These are phyloP conservation scores for Gomphus sp. DNA, from an alignment of 1,284 basidiomycete genomes.

Conservation along the genomic window DNA sequence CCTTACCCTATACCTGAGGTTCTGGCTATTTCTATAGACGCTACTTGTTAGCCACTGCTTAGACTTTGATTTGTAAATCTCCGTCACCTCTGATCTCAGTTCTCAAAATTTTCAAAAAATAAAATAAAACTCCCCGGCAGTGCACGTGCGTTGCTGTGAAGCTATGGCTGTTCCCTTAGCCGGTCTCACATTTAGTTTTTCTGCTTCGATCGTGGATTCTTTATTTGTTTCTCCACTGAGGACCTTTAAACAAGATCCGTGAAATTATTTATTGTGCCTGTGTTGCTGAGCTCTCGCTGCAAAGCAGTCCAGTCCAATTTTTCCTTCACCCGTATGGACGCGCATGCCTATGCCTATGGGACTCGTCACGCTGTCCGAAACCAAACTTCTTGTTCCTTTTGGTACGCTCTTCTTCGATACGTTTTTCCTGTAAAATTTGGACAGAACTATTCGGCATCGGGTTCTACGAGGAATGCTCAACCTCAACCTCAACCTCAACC, in stretches of 20 bases:
- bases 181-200: neutral
- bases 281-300: neutral
- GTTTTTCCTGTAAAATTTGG: neutral
- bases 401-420: neutral
- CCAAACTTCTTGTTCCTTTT: neutral
- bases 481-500: neutral
- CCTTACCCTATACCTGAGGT: no score
- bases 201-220: neutral
- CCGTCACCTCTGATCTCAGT: neutral
- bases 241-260: neutral
- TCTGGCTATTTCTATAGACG: no score
- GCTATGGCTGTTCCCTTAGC: neutral
- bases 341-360: neutral
- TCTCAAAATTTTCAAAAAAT: no score
- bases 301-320: neutral
- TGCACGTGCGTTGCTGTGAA: neutral
- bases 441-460: neutral
- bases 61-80: neutral
- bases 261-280: neutral
- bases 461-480: neutral
- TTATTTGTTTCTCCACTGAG: neutral
- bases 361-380: neutral
- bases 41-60: neutral
- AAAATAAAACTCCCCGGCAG: no score
- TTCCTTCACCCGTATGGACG: neutral